Evolutionary conservation across 352 stramenopile species (phyloP).

Genomic region (Phytophthora palmivora): DNA sequence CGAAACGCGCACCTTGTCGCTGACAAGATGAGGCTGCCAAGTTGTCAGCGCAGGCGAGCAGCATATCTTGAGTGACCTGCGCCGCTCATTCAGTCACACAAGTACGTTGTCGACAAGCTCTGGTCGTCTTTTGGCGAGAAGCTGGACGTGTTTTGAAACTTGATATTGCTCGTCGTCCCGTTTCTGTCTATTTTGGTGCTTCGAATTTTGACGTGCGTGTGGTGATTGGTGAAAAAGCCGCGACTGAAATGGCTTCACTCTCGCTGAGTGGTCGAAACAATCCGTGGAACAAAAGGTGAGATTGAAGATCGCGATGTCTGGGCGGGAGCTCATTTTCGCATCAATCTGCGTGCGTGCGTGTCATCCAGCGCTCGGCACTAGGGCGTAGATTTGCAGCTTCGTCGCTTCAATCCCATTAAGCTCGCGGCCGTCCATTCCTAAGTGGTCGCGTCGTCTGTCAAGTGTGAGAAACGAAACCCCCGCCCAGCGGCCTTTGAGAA

Average conservation of each 20-base stretch:
- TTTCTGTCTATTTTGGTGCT: slow-evolving; percentile 15
- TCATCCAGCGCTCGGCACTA: background rate
- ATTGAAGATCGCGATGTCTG: slow-evolving; percentile 41
- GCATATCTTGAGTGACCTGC: slow-evolving; percentile 1
- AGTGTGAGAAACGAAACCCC: slow-evolving; percentile 37
- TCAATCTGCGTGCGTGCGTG: background rate
- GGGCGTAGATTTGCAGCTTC: slow-evolving; percentile 19
- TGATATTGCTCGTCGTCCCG: background rate
- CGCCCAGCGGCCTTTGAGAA: slow-evolving; percentile 14
- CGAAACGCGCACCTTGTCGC: no score
- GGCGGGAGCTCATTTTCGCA: slow-evolving; percentile 1
- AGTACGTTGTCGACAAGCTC: no score
- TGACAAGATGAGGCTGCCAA: no score
- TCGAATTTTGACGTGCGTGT: slow-evolving; percentile 8
- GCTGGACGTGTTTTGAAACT: no score
- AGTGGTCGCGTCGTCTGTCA: slow-evolving; percentile 27
- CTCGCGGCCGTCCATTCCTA: slow-evolving; percentile 15
- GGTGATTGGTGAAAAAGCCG: slow-evolving; percentile 24
- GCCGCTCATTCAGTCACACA: background rate
- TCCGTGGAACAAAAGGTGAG: slow-evolving; percentile 27
- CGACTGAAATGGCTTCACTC: slow-evolving; percentile 1
- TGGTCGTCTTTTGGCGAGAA: no score
- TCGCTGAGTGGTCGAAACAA: slow-evolving; percentile 27
- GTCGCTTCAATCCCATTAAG: slow-evolving; percentile 8
- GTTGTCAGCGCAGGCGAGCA: background rate